Evolutionary conservation across 768 basidiomycete genomes (phyloP).

Genomic region (Lactarius tabidus): DNA sequence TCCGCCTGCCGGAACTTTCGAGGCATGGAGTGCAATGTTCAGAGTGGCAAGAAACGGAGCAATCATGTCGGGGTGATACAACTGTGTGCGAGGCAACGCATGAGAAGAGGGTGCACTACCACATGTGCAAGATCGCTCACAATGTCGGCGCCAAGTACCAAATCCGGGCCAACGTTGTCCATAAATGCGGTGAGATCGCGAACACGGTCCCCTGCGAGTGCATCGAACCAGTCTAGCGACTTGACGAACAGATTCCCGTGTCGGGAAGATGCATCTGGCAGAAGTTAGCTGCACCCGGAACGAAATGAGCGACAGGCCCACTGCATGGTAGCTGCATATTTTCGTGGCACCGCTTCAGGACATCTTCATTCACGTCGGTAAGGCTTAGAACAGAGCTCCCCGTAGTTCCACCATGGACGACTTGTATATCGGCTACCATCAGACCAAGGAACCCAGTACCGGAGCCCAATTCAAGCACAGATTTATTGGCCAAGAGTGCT

Average conservation of each 20-base stretch:
- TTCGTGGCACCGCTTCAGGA: slow-evolving; percentile 54
- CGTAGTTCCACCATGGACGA: slow-evolving; percentile 24
- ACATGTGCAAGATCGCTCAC: slow-evolving; percentile 31
- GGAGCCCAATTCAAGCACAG: slow-evolving; percentile 70
- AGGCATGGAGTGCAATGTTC: slow-evolving; percentile 14
- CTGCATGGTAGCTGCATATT: slow-evolving; percentile 67
- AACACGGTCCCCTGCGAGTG: slow-evolving; percentile 36
- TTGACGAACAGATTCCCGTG: slow-evolving; percentile 45
- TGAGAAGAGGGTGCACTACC: background rate
- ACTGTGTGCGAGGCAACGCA: background rate
- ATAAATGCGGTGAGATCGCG: slow-evolving; percentile 35
- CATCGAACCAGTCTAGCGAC: slow-evolving; percentile 64
- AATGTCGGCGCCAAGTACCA: slow-evolving; percentile 73
- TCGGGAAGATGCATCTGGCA: slow-evolving; percentile 50
- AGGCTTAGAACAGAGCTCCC: slow-evolving; percentile 29
- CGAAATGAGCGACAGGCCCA: slow-evolving; percentile 35
- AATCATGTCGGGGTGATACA: slow-evolving; percentile 23
- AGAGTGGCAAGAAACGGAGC: slow-evolving; percentile 23
- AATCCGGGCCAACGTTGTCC: slow-evolving; percentile 43
- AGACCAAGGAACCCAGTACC: slow-evolving; percentile 75
- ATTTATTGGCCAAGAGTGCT: slow-evolving; percentile 43
- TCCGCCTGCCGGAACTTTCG: background rate
- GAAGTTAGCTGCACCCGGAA: background rate
- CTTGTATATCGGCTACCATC: slow-evolving; percentile 55
- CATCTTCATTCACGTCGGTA: slow-evolving; percentile 63